Base-by-base conservation (phyloP, 2,329 filamentous ascomycete genomes). In the Septoria linicola region DNA sequence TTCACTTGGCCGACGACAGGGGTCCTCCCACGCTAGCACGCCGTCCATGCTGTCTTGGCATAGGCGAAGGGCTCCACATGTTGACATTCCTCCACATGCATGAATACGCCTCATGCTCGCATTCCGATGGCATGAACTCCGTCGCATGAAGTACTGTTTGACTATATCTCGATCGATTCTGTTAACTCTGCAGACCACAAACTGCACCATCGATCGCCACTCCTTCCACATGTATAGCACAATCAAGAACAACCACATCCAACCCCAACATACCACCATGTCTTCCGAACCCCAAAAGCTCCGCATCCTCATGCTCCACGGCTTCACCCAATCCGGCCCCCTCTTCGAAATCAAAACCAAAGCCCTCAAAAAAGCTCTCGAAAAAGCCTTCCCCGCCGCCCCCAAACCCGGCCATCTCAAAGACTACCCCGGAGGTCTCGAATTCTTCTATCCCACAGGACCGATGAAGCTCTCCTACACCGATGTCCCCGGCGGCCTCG, bases 311-410 rank as follows among this genome's bases (percentile, higher is more conserved):
- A 76, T 76, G 74, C 71, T 78, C 10, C 76, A 78, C 63, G 87
- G 92, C 70, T 96, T 84, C 80, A 96, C 92, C 6, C 92, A 97
- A 76, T 95, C 88, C 21, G 90, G 91, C 3, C 72, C 84, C 3
- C 76, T 90, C 57, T 96, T 96, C 80, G 85, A 83, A 68, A 81
- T 85, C 69, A 96, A 96, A 75, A 95, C 89, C 39, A 88, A 89
- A 69, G 89, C 89, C 8, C 77, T 96, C 1, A 83, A 90, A 63
- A 96, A 96, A 70, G 76, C 85, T 47, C 80, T 96, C 51, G 70
- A 76, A 54, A 96, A 95, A 66, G 74, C 82, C 21, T 86, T 96
- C 57, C 79, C 82, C 7, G 71, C 79, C 1, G 79, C 84, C 37
- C 72, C 80, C 49, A 74, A 75, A 60, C 68, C 81, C 1, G 66